phyloP scores from a whole-genome alignment of 2,329 filamentous ascomycete genomes.

The Calonectria crousiana region DNA sequence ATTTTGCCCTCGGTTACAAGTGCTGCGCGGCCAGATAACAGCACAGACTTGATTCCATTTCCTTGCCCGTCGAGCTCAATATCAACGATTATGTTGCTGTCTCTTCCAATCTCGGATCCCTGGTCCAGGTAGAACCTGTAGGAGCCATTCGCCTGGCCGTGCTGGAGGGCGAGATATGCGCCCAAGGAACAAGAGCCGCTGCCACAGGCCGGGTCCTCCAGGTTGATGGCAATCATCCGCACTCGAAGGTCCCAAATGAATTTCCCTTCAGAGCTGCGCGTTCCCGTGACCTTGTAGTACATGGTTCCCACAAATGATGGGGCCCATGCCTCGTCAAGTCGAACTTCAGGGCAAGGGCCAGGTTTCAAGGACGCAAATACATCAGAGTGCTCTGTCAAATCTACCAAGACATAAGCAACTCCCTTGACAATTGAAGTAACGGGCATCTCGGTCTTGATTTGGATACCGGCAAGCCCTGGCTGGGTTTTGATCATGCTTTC shows the following conservation, averaged over 20 bases:
- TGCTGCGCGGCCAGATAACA: slow-evolving; percentile 26
- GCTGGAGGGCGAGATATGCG: slow-evolving; percentile 22
- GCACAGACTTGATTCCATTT: not conserved
- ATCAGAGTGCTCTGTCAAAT: slow-evolving; percentile 15
- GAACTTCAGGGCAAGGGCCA: not conserved
- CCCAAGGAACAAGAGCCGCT: slow-evolving; percentile 23
- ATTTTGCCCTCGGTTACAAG: slow-evolving; percentile 23
- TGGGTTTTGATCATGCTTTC: slow-evolving; percentile 14
- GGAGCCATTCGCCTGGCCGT: not conserved
- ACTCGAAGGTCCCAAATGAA: slow-evolving; percentile 20
- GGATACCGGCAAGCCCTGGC: not conserved
- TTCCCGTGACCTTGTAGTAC: slow-evolving; percentile 14
- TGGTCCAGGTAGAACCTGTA: slow-evolving; percentile 26
- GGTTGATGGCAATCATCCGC: slow-evolving; percentile 31
- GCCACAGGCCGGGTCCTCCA: slow-evolving; percentile 27
- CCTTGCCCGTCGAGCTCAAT: slow-evolving; percentile 16
- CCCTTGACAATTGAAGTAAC: slow-evolving; percentile 17
- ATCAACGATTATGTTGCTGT: slow-evolving; percentile 21
- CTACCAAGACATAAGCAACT: slow-evolving; percentile 12
- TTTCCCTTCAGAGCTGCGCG: not conserved
- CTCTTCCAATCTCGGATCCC: slow-evolving; percentile 24
- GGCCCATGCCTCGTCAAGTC: slow-evolving; percentile 20
- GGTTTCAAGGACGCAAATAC: slow-evolving; percentile 16
- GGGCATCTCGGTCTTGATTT: not conserved
- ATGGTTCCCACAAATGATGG: slow-evolving; percentile 24